A percentile compares a stretch with the other conserved stretches of the same genome.
Conservation (phyloP, 495 filamentous ascomycete species). For the Aspergillus sparsus region DNA sequence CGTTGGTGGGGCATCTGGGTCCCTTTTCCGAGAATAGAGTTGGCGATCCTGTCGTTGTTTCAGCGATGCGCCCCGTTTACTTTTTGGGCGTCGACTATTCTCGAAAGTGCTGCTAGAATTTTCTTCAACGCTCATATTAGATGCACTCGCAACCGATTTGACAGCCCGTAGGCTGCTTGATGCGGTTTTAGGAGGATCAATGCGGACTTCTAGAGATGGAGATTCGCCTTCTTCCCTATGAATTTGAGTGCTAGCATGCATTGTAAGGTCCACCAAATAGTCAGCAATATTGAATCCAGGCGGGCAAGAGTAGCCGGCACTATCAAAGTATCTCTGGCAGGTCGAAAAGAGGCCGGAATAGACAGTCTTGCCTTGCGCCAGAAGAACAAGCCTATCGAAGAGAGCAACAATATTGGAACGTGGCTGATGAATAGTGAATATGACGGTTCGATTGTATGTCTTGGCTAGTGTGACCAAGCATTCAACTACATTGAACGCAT, state of each 20-base stretch:
- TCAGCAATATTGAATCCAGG: constrained; percentile 99
- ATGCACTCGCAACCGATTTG: constrained; percentile 84
- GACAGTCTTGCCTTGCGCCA: constrained; percentile 86
- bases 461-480: constrained; percentile 93
- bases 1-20: constrained; percentile 55
- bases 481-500: constrained; percentile 56
- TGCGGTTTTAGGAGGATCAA: constrained; percentile 62
- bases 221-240: constrained; percentile 59
- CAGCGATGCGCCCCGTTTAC: constrained; percentile 71
- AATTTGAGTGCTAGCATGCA: constrained; percentile 75
- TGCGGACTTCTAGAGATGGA: constrained; percentile 37
- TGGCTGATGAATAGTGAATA: constrained; percentile 99
- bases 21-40: constrained; percentile 81
- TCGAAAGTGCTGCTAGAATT: constrained; percentile 61
- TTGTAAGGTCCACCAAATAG: constrained; percentile 94
- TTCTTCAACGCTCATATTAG: constrained; percentile 62
- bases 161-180: constrained; percentile 87
- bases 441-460: constrained; percentile 92
- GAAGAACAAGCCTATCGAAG: constrained; percentile 88
- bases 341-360: constrained; percentile 88
- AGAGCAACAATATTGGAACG: constrained; percentile 99
- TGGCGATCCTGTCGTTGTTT: constrained; percentile 83
- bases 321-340: constrained; percentile 91
- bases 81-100: constrained; percentile 59
- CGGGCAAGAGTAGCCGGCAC: constrained; percentile 86